phyloP scores from a whole-genome alignment of 805 yeast genomes.

The Saturnispora serradocipensis region DNA sequence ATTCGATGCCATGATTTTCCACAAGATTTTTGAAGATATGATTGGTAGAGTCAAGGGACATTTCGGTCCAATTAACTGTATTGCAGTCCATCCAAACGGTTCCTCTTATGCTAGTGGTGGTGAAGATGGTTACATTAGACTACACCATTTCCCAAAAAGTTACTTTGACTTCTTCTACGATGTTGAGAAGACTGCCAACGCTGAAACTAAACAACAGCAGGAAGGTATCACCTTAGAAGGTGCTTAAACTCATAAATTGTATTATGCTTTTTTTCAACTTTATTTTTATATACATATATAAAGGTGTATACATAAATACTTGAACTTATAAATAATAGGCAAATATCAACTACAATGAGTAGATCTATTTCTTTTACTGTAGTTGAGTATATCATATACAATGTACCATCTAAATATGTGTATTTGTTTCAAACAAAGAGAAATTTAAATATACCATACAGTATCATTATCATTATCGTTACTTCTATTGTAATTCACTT shows the following conservation, averaged over 20 bases:
- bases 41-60: constrained; percentile 97
- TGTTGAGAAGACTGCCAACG: constrained; percentile 67
- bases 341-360: background rate
- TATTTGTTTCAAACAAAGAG: too few relatives aligned
- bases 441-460: too few relatives aligned
- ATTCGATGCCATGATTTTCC: constrained; percentile 93
- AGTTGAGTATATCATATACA: too few relatives aligned
- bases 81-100: constrained; percentile 93
- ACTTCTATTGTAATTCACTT: background rate
- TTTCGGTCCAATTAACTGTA: constrained; percentile 94
- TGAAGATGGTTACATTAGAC: constrained; percentile 95
- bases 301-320: background rate
- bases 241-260: background rate
- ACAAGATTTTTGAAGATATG: constrained; percentile 91
- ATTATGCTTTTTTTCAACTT: background rate
- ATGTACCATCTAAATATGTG: too few relatives aligned
- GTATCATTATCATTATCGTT: background rate
- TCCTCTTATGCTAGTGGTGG: constrained; percentile 93
- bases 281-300: background rate
- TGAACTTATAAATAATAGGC: background rate
- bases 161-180: constrained; percentile 91
- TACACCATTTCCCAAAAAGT: constrained; percentile 86
- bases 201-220: constrained; percentile 26
- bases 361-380: background rate
- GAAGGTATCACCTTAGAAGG: constrained; percentile 1